Evolutionary conservation across 768 basidiomycete species (phyloP).

Genomic region (Amanita exitialis): DNA sequence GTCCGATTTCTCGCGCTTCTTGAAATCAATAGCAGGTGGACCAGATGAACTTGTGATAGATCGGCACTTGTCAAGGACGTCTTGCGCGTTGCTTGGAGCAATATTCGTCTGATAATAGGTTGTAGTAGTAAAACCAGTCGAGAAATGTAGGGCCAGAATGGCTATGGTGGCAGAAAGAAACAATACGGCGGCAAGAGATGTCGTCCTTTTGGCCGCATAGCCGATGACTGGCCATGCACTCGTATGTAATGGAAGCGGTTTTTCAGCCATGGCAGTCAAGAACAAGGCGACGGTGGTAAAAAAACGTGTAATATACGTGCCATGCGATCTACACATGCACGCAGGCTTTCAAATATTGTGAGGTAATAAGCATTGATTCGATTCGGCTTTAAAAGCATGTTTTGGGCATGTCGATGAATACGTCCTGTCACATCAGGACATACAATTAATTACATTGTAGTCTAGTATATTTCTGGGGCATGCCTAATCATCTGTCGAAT

Average conservation of each 20-base stretch:
- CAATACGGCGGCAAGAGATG: constrained; percentile 8
- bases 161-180: constrained; percentile 9
- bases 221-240: not conserved
- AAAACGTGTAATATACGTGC: constrained; percentile 4
- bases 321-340: constrained; percentile 4
- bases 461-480: not conserved
- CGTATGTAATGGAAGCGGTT: constrained; percentile 5
- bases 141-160: constrained; percentile 5
- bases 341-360: not conserved
- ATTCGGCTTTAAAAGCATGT: not conserved
- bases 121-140: constrained; percentile 1
- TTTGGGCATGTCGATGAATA: not conserved
- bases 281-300: not conserved
- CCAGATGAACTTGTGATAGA: constrained; percentile 38
- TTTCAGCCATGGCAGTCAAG: constrained; percentile 5
- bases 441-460: not conserved
- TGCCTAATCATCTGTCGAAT: not conserved
- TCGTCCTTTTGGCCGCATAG: not conserved
- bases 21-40: constrained; percentile 24
- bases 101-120: constrained; percentile 7
- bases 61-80: constrained; percentile 39
- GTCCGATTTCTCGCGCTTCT: constrained; percentile 43
- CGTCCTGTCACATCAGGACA: not conserved
- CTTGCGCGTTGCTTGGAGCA: constrained; percentile 16
- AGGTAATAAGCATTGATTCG: not conserved